Conservation (phyloP, 2,329 filamentous ascomycete species). For the Zasmidium cellare region DNA sequence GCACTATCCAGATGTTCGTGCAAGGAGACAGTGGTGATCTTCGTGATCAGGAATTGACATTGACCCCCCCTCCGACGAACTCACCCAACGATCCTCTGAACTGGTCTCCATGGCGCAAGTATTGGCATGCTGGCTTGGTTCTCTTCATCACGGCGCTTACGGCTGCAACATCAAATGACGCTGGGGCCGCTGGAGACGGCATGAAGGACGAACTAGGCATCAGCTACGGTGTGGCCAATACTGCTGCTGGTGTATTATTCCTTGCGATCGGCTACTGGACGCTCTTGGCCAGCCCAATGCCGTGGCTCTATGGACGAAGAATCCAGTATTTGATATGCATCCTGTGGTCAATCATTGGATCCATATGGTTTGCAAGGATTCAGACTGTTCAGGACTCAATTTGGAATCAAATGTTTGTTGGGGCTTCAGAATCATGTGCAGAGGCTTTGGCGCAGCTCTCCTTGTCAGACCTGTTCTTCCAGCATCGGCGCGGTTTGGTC, state of each 20-base stretch:
- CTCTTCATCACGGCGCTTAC: constrained; percentile 57
- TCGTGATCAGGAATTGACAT: constrained; percentile 46
- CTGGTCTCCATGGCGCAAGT: constrained; percentile 31
- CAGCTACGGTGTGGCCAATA: constrained; percentile 55
- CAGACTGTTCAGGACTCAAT: constrained; percentile 48
- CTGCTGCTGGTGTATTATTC: constrained; percentile 58
- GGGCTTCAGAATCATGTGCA: constrained; percentile 57
- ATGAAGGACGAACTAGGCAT: constrained; percentile 54
- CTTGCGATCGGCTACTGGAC: constrained; percentile 58
- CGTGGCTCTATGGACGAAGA: constrained; percentile 56
- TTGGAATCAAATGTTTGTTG: constrained; percentile 59
- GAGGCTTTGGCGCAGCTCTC: constrained; percentile 60
- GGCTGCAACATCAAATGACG: constrained; percentile 58
- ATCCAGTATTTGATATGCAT: constrained; percentile 57
- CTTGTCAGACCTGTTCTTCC: constrained; percentile 58
- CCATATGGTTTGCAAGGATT: constrained; percentile 55
- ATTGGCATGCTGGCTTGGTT: constrained; percentile 47
- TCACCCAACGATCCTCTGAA: constrained; percentile 35
- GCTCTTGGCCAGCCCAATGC: constrained; percentile 53
- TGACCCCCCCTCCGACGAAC: constrained; percentile 53
- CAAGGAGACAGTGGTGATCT: constrained; percentile 16
- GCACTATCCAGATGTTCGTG: constrained; percentile 25
- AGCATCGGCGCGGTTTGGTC: constrained; percentile 57
- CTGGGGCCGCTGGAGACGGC: constrained; percentile 53
- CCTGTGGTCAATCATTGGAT: constrained; percentile 50